Percentiles rank a stretch among this genome's conserved stretches.
Evolutionary conservation across 2,329 filamentous ascomycete genomes (phyloP).

Genomic region (Parascedosporium putredinis): DNA sequence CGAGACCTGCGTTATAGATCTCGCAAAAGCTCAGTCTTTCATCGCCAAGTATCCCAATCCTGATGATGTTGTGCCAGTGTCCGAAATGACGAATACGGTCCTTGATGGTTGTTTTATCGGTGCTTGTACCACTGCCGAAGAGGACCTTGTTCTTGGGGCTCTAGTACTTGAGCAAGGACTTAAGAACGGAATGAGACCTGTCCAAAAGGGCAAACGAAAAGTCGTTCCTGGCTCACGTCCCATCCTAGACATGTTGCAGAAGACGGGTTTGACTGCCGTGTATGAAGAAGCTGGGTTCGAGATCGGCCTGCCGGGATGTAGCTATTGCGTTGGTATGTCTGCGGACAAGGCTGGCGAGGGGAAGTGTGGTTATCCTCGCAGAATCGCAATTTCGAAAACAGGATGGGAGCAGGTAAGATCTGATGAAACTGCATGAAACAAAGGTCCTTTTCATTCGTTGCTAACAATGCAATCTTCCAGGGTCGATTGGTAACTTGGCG

Average conservation of each 20-base stretch:
- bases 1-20: constrained; percentile 23
- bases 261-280: constrained; percentile 22
- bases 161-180: constrained; percentile 28
- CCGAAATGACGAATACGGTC: constrained; percentile 17
- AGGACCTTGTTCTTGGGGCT: constrained; percentile 29
- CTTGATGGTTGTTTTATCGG: constrained; percentile 34
- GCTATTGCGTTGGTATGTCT: constrained; percentile 32
- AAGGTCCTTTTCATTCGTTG: no score
- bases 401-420: constrained; percentile 24
- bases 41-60: background rate
- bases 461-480: no score
- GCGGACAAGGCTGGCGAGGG: constrained; percentile 25
- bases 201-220: constrained; percentile 15
- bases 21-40: constrained; percentile 21
- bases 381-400: constrained; percentile 33
- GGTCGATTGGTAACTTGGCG: constrained; percentile 27
- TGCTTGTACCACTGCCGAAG: constrained; percentile 32
- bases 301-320: constrained; percentile 29
- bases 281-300: constrained; percentile 29
- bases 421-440: no score
- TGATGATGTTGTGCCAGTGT: background rate
- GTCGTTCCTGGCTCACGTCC: background rate
- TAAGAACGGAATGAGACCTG: constrained; percentile 18
- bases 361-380: constrained; percentile 32
- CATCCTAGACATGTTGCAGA: constrained; percentile 21